These are phyloP conservation scores for Trapa incisa DNA, from an alignment of 345 rosid genomes.

Conservation along the genomic window DNA sequence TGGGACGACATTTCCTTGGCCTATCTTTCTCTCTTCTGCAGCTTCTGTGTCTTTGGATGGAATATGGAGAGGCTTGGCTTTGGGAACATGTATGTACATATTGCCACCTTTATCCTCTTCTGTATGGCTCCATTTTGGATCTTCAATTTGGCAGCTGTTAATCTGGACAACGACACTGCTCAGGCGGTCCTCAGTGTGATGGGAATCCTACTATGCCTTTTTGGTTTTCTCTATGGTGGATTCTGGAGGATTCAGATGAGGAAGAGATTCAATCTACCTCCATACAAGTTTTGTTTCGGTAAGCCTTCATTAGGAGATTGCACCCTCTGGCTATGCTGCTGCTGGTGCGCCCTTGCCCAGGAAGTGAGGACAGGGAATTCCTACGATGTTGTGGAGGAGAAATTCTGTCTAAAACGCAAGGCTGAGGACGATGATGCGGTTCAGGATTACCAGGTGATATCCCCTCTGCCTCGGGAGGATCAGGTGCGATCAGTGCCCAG, in stretches of 20 bases:
- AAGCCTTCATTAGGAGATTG: slow-evolving; percentile 47
- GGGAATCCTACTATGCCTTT: slow-evolving; percentile 63
- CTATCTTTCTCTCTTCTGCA: slow-evolving; percentile 70
- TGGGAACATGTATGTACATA: slow-evolving; percentile 93
- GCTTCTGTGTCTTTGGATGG: slow-evolving; percentile 90
- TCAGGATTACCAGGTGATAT: slow-evolving; percentile 4
- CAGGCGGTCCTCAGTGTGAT: slow-evolving; percentile 53
- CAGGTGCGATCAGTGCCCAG: slow-evolving; percentile 21
- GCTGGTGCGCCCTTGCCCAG: slow-evolving; percentile 92
- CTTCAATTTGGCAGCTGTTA: slow-evolving; percentile 80
- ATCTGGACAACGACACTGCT: slow-evolving; percentile 43
- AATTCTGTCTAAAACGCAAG: slow-evolving; percentile 23
- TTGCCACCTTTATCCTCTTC: slow-evolving; percentile 73
- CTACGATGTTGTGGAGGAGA: slow-evolving; percentile 58
- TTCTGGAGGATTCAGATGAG: slow-evolving; percentile 97
- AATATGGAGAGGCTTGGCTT: slow-evolving; percentile 94
- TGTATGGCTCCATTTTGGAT: slow-evolving; percentile 93
- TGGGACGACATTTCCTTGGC: slow-evolving; percentile 86
- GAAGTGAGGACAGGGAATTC: slow-evolving; percentile 73
- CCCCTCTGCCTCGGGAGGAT: slow-evolving; percentile 46
- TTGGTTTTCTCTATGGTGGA: slow-evolving; percentile 86
- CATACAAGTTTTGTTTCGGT: slow-evolving; percentile 65
- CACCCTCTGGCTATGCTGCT: slow-evolving; percentile 70
- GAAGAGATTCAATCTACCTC: slow-evolving; percentile 63
- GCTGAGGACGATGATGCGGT: slow-evolving; percentile 10